These are phyloP conservation scores for Dioscorea dumetorum DNA, from an alignment of 106 monocot genomes.

Conservation along the genomic window DNA sequence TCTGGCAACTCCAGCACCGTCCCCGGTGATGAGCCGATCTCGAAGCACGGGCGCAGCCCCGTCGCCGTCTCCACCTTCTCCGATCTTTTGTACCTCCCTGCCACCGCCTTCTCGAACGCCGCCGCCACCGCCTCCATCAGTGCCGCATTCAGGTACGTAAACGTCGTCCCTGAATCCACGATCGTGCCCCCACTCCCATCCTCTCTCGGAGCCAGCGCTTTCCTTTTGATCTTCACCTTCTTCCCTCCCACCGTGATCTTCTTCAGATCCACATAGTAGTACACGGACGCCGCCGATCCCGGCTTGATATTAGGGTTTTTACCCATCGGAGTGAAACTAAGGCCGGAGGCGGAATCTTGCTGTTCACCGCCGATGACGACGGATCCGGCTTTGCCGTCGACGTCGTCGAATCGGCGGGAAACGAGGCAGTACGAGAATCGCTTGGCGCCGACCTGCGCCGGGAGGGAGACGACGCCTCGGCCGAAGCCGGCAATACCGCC, in stretches of 20 bases:
- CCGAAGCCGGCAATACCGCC: constrained; percentile 80
- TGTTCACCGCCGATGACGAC: constrained; percentile 30
- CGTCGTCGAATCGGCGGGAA: constrained; percentile 71
- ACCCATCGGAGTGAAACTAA: constrained; percentile 48
- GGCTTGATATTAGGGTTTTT: constrained; percentile 20
- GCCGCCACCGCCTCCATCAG: constrained; percentile 30
- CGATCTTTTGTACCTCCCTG: constrained; percentile 39
- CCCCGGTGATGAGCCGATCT: constrained; percentile 9
- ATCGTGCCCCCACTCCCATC: constrained; percentile 67
- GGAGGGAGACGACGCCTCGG: constrained; percentile 60
- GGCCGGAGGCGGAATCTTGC: constrained; percentile 3
- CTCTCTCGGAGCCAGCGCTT: constrained; percentile 10
- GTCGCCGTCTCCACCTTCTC: constrained; percentile 31
- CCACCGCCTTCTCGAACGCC: constrained; percentile 31
- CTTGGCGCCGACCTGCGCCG: constrained; percentile 45
- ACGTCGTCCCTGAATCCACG: constrained; percentile 81
- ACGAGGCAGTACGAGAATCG: constrained; percentile 84
- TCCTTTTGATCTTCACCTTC: constrained; percentile 39
- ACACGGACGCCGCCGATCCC: constrained; percentile 37
- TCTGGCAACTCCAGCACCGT: constrained; percentile 31
- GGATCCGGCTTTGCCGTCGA: constrained; percentile 31
- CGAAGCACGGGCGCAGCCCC: constrained; percentile 68
- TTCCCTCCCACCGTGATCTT: constrained; percentile 53
- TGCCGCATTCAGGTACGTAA: constrained; percentile 59
- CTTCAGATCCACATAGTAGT: constrained; percentile 63